Percentiles rank a stretch among this genome's conserved stretches.
Evolutionary conservation across 495 filamentous ascomycete species (phyloP).

Genomic region (Trichoderma erinaceum): DNA sequence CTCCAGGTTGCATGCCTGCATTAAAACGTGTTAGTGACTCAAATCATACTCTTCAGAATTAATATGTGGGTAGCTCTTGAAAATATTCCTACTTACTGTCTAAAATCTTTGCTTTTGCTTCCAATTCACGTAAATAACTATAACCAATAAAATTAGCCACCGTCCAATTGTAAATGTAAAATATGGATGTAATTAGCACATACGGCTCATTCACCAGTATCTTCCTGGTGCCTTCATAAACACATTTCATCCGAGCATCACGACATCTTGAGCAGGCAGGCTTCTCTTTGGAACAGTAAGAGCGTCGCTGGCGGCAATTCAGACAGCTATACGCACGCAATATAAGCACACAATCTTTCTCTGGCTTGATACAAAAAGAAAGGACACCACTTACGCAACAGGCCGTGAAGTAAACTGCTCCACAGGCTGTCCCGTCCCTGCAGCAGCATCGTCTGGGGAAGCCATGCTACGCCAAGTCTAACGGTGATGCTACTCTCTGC

Average conservation of each 20-base stretch:
- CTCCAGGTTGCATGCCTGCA: conserved; percentile 1
- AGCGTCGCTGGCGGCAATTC: conserved; percentile 22
- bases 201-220: conserved; percentile 25
- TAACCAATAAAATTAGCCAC: neutral
- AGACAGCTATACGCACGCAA: conserved; percentile 19
- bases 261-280: conserved; percentile 24
- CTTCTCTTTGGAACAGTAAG: conserved; percentile 23
- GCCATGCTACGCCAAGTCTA: neutral
- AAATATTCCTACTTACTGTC: conserved; percentile 9
- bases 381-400: neutral
- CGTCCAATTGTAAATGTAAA: neutral
- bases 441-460: neutral
- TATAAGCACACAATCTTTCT: neutral
- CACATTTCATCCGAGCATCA: conserved; percentile 18
- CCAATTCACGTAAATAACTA: conserved; percentile 22
- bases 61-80: neutral
- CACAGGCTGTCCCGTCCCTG: neutral
- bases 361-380: neutral
- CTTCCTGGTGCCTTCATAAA: conserved; percentile 22
- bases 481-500: neutral
- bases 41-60: neutral
- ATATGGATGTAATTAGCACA: neutral
- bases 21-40: neutral
- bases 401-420: conserved; percentile 2
- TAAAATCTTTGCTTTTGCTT: conserved; percentile 18